These are phyloP conservation scores for Dalbergia cochinchinensis DNA, from an alignment of 306 rosid genomes.

Conservation along the genomic window DNA sequence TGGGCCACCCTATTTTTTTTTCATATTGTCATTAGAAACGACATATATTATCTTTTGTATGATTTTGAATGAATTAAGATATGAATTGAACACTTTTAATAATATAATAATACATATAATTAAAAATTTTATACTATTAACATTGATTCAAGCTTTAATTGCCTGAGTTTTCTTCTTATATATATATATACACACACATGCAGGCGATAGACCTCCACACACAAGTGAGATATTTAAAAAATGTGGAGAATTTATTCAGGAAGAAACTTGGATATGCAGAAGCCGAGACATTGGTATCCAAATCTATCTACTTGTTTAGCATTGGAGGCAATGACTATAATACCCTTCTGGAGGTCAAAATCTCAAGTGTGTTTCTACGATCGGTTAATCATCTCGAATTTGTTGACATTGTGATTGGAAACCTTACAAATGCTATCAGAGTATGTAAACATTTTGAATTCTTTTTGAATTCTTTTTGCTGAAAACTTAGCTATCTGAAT, in stretches of 20 bases:
- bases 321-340: conserved; percentile 55
- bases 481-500: neutral
- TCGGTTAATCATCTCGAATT: conserved; percentile 34
- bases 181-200: neutral
- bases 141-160: neutral
- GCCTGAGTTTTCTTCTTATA: neutral
- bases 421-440: conserved; percentile 49
- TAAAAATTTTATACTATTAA: neutral
- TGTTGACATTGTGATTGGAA: conserved; percentile 56
- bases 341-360: neutral
- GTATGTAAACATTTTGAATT: conserved; percentile 8
- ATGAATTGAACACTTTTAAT: neutral
- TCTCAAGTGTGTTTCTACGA: neutral
- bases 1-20: no score
- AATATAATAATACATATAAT: neutral
- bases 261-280: conserved; percentile 48
- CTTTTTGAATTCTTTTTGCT: neutral
- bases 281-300: conserved; percentile 46
- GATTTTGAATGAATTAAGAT: no score
- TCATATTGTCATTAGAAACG: no score
- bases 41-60: no score
- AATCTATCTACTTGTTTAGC: conserved; percentile 60
- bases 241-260: conserved; percentile 42
- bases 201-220: conserved; percentile 56
- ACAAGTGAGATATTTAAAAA: conserved; percentile 57